A percentile compares a stretch with the other conserved stretches of the same genome.
phyloP scores from a whole-genome alignment of 805 yeast genomes.

The Schizosaccharomyces cryophilus region DNA sequence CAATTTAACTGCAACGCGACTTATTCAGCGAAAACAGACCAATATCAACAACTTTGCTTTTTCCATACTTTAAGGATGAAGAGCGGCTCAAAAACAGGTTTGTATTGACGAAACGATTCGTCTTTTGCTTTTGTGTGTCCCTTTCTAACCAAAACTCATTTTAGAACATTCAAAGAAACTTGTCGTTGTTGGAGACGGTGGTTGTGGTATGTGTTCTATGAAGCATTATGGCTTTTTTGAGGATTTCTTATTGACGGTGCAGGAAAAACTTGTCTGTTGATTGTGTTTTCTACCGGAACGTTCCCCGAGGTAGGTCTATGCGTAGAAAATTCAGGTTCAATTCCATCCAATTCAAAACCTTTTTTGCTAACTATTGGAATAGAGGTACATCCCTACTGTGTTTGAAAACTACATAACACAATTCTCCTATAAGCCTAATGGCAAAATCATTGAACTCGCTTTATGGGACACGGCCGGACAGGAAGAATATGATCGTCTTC shows the following conservation, averaged over 20 bases:
- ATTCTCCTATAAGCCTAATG: constrained; percentile 23
- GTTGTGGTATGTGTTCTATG: constrained; percentile 32
- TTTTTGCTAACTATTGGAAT: not conserved
- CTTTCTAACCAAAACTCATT: not conserved
- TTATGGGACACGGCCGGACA: constrained; percentile 85
- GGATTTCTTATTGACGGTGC: not conserved
- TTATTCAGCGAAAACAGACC: too few species aligned
- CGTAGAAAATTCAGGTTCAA: not conserved
- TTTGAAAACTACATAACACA: constrained; percentile 54
- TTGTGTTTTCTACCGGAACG: constrained; percentile 77
- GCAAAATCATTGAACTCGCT: constrained; percentile 38
- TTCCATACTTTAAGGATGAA: too few species aligned
- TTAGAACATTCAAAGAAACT: constrained; percentile 11
- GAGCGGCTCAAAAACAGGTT: too few species aligned
- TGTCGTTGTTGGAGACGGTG: constrained; percentile 75
- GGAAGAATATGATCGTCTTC: constrained; percentile 57
- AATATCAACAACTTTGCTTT: too few species aligned
- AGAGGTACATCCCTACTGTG: constrained; percentile 52
- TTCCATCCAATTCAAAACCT: not conserved
- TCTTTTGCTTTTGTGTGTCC: too few species aligned
- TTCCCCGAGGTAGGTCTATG: constrained; percentile 46
- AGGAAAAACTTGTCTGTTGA: constrained; percentile 47
- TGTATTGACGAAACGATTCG: too few species aligned
- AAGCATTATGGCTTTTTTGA: not conserved
- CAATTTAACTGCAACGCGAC: too few species aligned